phyloP scores from a whole-genome alignment of 2,329 filamentous ascomycete genomes.

The Botryosphaeria dothidea region DNA sequence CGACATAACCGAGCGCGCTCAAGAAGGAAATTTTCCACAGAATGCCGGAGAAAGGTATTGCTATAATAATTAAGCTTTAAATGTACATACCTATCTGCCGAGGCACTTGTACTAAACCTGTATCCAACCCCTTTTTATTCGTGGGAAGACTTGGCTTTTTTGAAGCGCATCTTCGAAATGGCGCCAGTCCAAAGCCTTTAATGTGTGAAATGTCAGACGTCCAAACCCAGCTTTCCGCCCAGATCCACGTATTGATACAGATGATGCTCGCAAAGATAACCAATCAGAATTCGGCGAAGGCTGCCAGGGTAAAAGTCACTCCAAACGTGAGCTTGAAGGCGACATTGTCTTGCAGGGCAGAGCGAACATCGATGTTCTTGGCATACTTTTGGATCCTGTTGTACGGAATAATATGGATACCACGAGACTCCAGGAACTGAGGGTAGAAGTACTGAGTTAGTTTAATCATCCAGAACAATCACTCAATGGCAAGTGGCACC shows the following conservation, averaged over 20 bases:
- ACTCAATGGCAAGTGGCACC: conserved; percentile 24
- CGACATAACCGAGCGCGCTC: background rate
- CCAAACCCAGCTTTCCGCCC: background rate
- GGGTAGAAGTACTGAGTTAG: background rate
- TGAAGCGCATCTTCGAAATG: too few relatives aligned
- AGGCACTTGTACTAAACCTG: background rate
- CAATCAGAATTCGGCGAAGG: conserved; percentile 58
- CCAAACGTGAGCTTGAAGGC: conserved; percentile 71
- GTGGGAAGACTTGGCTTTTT: background rate
- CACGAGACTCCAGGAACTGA: conserved; percentile 53
- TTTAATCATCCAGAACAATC: background rate
- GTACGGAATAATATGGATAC: conserved; percentile 54
- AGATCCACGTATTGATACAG: background rate
- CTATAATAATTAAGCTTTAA: background rate
- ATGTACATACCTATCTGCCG: background rate
- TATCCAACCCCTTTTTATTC: background rate
- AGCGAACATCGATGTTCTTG: conserved; percentile 51
- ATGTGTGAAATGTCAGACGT: too few relatives aligned
- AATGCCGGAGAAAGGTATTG: background rate
- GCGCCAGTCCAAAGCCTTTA: too few relatives aligned
- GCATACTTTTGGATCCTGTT: conserved; percentile 52
- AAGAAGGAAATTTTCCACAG: background rate
- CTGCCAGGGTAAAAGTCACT: conserved; percentile 70
- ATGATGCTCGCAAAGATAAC: background rate
- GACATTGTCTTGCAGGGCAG: conserved; percentile 58